A percentile compares a stretch with the other conserved stretches of the same genome.
These are phyloP conservation scores for Malassezia obtusa DNA, from an alignment of 1,284 basidiomycete genomes.

Conservation along the genomic window DNA sequence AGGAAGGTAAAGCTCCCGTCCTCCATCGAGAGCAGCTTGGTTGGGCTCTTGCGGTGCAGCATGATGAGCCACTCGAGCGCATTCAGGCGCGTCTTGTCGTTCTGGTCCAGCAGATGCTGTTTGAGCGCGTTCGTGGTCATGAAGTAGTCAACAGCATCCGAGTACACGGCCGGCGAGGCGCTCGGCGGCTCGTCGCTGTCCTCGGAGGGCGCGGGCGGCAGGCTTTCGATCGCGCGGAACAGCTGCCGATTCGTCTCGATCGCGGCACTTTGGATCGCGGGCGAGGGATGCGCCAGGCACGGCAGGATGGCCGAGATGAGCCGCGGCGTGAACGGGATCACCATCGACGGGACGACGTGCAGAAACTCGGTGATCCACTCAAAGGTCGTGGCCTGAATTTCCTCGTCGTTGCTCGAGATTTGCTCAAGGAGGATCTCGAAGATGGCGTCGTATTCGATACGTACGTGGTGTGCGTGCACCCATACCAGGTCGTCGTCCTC, in stretches of 20 bases:
- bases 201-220: constrained; percentile 60
- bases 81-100: constrained; percentile 88
- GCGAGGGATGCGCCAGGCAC: constrained; percentile 81
- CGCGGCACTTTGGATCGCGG: constrained; percentile 79
- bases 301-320: constrained; percentile 85
- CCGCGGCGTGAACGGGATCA: constrained; percentile 86
- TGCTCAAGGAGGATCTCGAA: constrained; percentile 79
- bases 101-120: constrained; percentile 86
- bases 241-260: constrained; percentile 76
- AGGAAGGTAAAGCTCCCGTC: constrained; percentile 92
- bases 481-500: constrained; percentile 55
- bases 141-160: constrained; percentile 66
- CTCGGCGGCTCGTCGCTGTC: constrained; percentile 43
- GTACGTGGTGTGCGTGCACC: constrained; percentile 85
- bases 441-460: constrained; percentile 80
- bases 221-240: constrained; percentile 69
- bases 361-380: constrained; percentile 89
- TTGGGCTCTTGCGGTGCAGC: constrained; percentile 93
- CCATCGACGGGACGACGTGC: constrained; percentile 74
- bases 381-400: constrained; percentile 53
- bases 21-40: constrained; percentile 91
- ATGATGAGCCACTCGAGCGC: constrained; percentile 96
- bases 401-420: constrained; percentile 60
- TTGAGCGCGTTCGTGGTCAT: constrained; percentile 84
- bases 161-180: constrained; percentile 15